These are phyloP conservation scores for Cenchrus americanus DNA, from an alignment of 176 grass and related monocot genomes.

Conservation along the genomic window DNA sequence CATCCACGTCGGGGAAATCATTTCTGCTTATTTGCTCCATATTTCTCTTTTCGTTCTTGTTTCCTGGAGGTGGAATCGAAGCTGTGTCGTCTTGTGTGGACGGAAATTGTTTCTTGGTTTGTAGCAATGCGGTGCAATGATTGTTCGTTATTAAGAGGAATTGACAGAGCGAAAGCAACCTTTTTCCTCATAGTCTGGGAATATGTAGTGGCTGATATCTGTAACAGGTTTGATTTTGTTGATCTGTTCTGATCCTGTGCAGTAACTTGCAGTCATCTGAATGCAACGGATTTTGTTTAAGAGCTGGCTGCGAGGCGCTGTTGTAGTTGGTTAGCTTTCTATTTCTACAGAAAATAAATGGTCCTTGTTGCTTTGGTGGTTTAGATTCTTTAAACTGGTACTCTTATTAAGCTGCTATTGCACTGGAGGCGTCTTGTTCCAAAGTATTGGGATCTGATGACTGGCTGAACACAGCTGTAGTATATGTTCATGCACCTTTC, in stretches of 20 bases:
- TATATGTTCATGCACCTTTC: too few species aligned
- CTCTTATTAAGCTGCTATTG: too few species aligned
- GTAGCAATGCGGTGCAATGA: background rate
- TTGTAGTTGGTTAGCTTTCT: too few species aligned
- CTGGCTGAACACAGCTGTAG: too few species aligned
- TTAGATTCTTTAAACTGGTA: too few species aligned
- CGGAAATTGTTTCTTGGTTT: constrained; percentile 15
- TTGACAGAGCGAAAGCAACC: background rate
- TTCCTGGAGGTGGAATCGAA: background rate
- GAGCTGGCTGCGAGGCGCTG: background rate
- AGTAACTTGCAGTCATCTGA: background rate
- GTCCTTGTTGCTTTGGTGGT: too few species aligned
- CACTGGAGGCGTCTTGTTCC: too few species aligned
- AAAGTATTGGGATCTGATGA: too few species aligned
- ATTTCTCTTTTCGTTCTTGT: background rate
- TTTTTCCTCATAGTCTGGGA: background rate
- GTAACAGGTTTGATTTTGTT: background rate
- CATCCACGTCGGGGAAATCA: background rate
- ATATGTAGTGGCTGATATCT: background rate
- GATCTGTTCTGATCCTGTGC: background rate
- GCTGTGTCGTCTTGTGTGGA: background rate
- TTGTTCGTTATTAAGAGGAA: constrained; percentile 17
- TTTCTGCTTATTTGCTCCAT: too few species aligned
- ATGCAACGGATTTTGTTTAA: background rate
- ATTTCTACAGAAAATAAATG: too few species aligned